Evolutionary conservation across 208 protist genomes (phyloP), one percentile per base, ranked within the genome.

Genomic region (Strigomonas culicis): DNA sequence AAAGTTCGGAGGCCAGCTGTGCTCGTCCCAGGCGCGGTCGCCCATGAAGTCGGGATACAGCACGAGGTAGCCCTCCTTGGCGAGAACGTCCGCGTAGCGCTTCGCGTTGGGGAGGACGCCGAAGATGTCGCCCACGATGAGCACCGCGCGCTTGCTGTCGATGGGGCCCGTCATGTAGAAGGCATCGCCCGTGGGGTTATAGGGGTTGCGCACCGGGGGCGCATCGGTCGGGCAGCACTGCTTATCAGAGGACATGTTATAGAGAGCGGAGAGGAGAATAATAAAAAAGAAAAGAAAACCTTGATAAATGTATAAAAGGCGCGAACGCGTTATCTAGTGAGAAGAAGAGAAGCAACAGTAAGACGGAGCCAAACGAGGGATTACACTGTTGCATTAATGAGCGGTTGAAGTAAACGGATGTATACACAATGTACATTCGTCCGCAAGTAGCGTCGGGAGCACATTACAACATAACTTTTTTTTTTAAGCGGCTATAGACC

Each of bases 1-100:
- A 30, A 68, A 74, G 62, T 84, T 65, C 0, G 73, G 67, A 0
- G 78, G 81, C 66, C 63, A 88, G 11, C 72, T 47, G 19, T 46
- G 31, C 39, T 61, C 51, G 4, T 60, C 52, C 84, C 84, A 91
- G 39, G 68, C 68, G 2, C 31, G 34, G 7, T 44, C 44, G 13
- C 59, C 65, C 31, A 84, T 77, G 68, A 84, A 91, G 63, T 91
- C 84, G 6, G 84, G 84, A 63, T 82, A 74, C 41, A 84, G 67
- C 4, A 82, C 81, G 15, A 84, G 69, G 63, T 73, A 86, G 47
- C 78, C 80, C 4, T 66, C 51, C 50, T n/a, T 55, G 21, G 73
- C 80, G 8, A 91, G 63, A 13, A 65, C 11, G 59, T 91, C 84
- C 3, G 72, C 66, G 27, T 77, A 62, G 34, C 63, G 72, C 55